Percentiles rank a stretch among this genome's conserved stretches.
Conservation (phyloP, 169 alveolate genomes). For the Amoebophrya sp. region DNA sequence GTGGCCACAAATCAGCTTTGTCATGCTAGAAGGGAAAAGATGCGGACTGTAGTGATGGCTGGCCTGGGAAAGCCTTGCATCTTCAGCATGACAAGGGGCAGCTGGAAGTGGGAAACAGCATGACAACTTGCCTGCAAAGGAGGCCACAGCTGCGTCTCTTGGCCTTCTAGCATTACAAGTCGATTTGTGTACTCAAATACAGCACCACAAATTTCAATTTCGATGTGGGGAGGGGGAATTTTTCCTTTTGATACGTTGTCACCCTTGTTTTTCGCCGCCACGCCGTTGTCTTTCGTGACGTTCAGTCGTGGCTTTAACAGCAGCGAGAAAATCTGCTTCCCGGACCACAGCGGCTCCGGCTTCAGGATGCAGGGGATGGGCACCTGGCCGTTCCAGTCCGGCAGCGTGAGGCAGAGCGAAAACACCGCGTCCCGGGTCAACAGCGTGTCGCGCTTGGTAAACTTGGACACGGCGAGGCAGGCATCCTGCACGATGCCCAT, state of each 20-base stretch:
- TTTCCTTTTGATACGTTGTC: no score
- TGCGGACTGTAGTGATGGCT: no score
- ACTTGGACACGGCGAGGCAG: constrained; percentile 84
- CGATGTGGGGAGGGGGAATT: no score
- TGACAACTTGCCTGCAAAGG: no score
- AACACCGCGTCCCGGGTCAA: constrained; percentile 85
- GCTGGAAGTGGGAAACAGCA: no score
- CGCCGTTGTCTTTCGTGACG: constrained; percentile 24
- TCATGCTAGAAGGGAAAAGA: no score
- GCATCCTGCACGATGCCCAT: constrained; percentile 99
- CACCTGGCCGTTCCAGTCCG: constrained; percentile 85
- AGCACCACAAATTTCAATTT: not conserved
- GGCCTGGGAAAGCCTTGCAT: no score
- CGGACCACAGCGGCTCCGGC: constrained; percentile 98
- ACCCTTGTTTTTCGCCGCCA: not conserved
- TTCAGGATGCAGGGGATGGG: constrained; percentile 96
- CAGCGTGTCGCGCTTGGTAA: constrained; percentile 94
- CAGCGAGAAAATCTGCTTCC: constrained; percentile 95
- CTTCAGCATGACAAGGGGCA: no score
- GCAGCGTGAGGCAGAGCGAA: constrained; percentile 55
- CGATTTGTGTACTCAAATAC: not conserved
- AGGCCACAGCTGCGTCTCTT: no score
- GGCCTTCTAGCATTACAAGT: no score
- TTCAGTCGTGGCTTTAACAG: constrained; percentile 58
- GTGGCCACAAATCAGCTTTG: no score